Base-by-base conservation (phyloP, 208 protist species). In the Tritrichomonas foetus region DNA sequence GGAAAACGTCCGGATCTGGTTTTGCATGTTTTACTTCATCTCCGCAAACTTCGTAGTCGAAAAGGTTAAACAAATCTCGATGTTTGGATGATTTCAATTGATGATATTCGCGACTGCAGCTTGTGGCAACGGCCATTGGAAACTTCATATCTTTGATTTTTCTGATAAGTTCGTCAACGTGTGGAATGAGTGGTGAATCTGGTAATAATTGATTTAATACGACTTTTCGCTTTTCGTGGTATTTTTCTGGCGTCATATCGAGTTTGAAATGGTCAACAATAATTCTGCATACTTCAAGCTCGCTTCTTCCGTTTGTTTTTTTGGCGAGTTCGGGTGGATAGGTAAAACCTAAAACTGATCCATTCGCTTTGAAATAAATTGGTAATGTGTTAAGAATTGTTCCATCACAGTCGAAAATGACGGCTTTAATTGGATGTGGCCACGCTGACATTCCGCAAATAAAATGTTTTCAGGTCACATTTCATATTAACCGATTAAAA, bases 11-110 rank as follows among this genome's bases (percentile, higher is more conserved):
- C 57, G 78, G 78, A 41, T 53, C 78, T 57, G 78, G 78, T 47
- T 89, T 89, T 53, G 47, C 78, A 61, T 89, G 25, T 89, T 44
- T 22, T 39, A 89, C 78, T 57, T 89, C 78, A 50, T 89, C 78
- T 14, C 78, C 78, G 30, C 78, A 89, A 33, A 89, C 14, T 16
- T 47, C 44, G 30, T 89, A 57, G 16, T 89, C 78, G 27, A 89
- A 57, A 27, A 44, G 27, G 8, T 25, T 8, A n/a, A 53, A 25
- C 11, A 89, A 89, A 49, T 89, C 78, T 36, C 27, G 33, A 39
- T 89, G 78, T 22, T 57, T 57, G 0, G 25, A 5, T 3, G 27
- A 57, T 30, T 89, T 89, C 8, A 53, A 13, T 33, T 57, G 27
- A 57, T 61, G 44, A 5, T 22, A 25, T 27, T 39, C 16, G 11